phyloP scores from a whole-genome alignment of 73 alveolate genomes.

The Paramecium primaurelia region DNA sequence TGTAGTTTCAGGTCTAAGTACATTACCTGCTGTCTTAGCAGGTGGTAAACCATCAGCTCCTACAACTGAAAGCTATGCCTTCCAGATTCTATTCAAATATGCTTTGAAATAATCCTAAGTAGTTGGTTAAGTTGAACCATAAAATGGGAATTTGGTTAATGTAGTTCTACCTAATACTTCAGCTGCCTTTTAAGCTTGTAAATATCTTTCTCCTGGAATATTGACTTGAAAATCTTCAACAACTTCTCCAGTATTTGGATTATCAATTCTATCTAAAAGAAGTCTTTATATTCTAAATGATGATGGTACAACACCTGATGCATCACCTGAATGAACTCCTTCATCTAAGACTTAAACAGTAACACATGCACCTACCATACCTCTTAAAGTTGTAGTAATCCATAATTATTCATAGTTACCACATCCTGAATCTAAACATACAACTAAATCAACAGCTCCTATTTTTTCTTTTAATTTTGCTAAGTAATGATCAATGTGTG shows the following conservation, averaged over 20 bases:
- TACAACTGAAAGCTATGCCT: constrained; percentile 75
- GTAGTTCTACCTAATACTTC: constrained; percentile 62
- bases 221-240: constrained; percentile 53
- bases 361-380: constrained; percentile 72
- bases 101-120: constrained; percentile 46
- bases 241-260: constrained; percentile 82
- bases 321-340: constrained; percentile 91
- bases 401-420: constrained; percentile 82
- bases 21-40: constrained; percentile 88
- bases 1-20: constrained; percentile 80
- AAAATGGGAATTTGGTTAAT: constrained; percentile 23
- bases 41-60: constrained; percentile 93
- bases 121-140: constrained; percentile 2
- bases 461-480: constrained; percentile 67
- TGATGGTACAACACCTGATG: constrained; percentile 93
- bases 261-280: constrained; percentile 87
- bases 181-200: constrained; percentile 75
- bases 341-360: constrained; percentile 78
- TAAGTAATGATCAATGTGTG: constrained; percentile 77
- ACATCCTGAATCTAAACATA: constrained; percentile 90
- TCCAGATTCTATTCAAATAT: constrained; percentile 74
- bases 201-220: constrained; percentile 46
- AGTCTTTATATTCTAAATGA: constrained; percentile 83
- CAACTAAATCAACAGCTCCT: constrained; percentile 81
- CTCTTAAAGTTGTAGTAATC: constrained; percentile 91